Conservation (phyloP, 2,329 filamentous ascomycete genomes). For the Claviceps fusiformis region DNA sequence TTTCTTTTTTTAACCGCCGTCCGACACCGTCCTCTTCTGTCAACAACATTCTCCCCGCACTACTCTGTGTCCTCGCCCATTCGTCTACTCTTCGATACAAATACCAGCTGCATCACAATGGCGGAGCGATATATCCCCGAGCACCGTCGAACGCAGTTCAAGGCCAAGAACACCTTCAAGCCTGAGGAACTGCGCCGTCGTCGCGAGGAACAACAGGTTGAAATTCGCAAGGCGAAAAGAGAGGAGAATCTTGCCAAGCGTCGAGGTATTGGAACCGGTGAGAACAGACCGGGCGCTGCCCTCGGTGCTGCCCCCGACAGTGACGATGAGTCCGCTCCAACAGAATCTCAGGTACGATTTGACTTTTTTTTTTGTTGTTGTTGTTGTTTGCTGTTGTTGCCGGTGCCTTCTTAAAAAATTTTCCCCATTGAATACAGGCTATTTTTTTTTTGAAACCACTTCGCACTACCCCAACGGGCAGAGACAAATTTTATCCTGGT, state of each 20-base stretch:
- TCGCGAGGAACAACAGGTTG: constrained; percentile 97
- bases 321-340: constrained; percentile 90
- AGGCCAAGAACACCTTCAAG: constrained; percentile 98
- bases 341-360: constrained; percentile 75
- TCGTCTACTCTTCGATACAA: neutral
- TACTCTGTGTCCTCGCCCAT: constrained; percentile 3
- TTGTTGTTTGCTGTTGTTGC: neutral
- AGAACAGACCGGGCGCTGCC: constrained; percentile 66
- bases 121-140: constrained; percentile 98
- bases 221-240: constrained; percentile 96
- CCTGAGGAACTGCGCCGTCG: constrained; percentile 96
- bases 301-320: constrained; percentile 86
- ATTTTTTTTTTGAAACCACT: constrained; percentile 1
- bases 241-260: constrained; percentile 98
- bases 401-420: neutral
- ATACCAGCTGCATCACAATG: constrained; percentile 44
- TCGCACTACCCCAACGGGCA: neutral
- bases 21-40: constrained; percentile 1
- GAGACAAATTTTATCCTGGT: neutral
- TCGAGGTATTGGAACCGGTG: constrained; percentile 77
- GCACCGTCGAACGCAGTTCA: constrained; percentile 98
- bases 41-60: constrained; percentile 6
- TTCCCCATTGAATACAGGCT: neutral
- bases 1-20: neutral
- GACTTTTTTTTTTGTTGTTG: neutral